These are phyloP conservation scores for Blastobotrys parvus DNA, from an alignment of 805 yeast genomes.

Conservation along the genomic window DNA sequence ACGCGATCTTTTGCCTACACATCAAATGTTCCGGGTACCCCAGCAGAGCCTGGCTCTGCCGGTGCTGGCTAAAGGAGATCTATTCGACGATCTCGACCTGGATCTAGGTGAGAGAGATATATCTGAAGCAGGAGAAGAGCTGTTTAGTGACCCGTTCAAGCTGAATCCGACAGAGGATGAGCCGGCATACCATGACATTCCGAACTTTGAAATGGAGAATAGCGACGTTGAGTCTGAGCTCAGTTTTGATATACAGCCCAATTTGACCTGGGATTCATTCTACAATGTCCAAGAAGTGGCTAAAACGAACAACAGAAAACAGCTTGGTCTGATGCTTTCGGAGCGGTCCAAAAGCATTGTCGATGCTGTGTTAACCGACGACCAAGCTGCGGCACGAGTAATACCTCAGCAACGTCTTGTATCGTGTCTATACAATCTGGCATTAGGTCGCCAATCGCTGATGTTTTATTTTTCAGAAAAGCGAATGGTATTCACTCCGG, in stretches of 20 bases:
- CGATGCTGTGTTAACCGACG: neutral
- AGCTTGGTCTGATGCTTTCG: neutral
- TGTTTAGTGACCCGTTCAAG: neutral
- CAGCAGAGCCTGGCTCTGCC: neutral
- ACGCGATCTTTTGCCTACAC: neutral
- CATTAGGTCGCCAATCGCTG: slow-evolving; percentile 3
- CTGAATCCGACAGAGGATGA: neutral
- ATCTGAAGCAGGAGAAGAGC: neutral
- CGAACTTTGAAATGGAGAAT: neutral
- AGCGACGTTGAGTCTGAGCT: neutral
- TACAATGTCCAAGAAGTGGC: neutral
- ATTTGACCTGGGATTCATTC: slow-evolving; percentile 1
- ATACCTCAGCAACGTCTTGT: neutral
- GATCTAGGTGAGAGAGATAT: neutral
- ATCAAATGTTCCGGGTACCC: neutral
- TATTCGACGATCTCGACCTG: neutral
- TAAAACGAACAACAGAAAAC: neutral
- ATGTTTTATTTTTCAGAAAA: slow-evolving; percentile 1
- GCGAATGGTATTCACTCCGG: neutral
- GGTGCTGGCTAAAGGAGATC: neutral
- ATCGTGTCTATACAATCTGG: slow-evolving; percentile 3
- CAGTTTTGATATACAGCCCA: neutral
- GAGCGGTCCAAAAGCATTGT: neutral
- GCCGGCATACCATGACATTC: neutral
- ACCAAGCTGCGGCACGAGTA: neutral